Base-by-base conservation (phyloP, 176 grass and related monocot genomes). In the Aechmea fasciata region DNA sequence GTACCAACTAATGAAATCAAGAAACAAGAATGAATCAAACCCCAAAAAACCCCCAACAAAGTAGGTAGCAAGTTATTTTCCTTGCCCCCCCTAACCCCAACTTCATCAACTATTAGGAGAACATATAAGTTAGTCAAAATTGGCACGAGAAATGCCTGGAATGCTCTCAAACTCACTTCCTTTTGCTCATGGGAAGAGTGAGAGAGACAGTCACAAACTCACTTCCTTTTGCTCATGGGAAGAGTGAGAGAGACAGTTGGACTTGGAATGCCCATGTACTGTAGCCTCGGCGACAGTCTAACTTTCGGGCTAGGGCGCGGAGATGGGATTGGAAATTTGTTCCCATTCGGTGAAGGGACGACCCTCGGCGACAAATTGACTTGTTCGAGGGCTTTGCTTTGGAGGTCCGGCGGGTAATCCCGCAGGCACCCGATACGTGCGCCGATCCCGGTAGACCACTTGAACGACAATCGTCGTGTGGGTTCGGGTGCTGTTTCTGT, bases 301-400 rank as follows among this genome's bases (percentile, higher is more conserved):
- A 75, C 0, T 0, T 61, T 73, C 2, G 75, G 81, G 75, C 75
- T 91, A 10, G 71, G 72, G 29, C 72, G 85, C 20, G 92, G 92
- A 25, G 88, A 91, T 1, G 92, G 92, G 65, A 96, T 88, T 1
- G 88, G 92, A 22, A 88, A 41, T 77, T 71, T 75, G 61, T 64
- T 76, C 2, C n/a, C 53, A 7, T 13, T 66, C 6, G 88, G 85
- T 10, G 88, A 84, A 41, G 83, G 77, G 25, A 63, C 62, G 63
- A 84, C 69, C 25, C 83, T 74, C 17, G 92, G 92, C 63, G 92
- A 91, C n/a, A 96, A 88, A 59, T 96, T 91, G 41, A 91, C 92
- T 69, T 96, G 92, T 72, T 96, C 92, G 9, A 96, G 80, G 1
- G 92, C 92, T 82, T 81, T 91, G 83, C 64, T 79, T 71, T 91